Base-by-base conservation (phyloP, 2,329 filamentous ascomycete species). In the Sarocladium oryzae region DNA sequence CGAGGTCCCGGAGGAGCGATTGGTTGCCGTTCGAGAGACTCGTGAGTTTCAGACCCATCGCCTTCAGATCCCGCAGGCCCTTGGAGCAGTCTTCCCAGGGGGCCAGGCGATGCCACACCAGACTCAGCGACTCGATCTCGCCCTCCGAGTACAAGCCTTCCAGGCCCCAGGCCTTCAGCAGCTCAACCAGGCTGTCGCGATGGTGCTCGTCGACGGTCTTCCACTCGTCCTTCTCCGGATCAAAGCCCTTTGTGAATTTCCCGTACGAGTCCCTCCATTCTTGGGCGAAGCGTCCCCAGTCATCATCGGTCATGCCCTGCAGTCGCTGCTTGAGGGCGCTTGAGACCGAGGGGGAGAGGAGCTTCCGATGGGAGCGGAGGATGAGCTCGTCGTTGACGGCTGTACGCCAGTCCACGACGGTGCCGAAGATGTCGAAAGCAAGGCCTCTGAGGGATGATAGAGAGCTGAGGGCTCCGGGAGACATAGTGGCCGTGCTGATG, bases 381-480 rank as follows among this genome's bases (percentile, higher is more conserved):
- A 68, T 63, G 45, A 93, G 76, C 51, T 80, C 78, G 8, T 74
- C 69, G 13, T 75, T 79, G 18, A 93, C 80, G 2, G 82, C 81
- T 35, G 72, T 73, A 52, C 87, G 84, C 87, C 88, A 92, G 71
- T 92, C 78, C 41, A 93, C 88, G 56, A 85, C 81, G 1, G 89
- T 93, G 57, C 87, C 87, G 65, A 91, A 90, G 59, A 89, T 79
- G 68, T 90, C 86, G 61, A 89, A 89, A 51, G 84, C 75, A 30
- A 90, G 71, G 7, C 79, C 85, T 57, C 81, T 81, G 56, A 79
- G 59, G 24, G 60, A 54, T 21, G 57, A 45, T 13, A 69, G 58
- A 2, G 63, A 61, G 0, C 61, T 59, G 1, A 56, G 20, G 21
- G 54, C 50, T 35, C 54, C 54, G 8, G 63, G 60, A 2, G 62